Evolutionary conservation across 1,284 basidiomycete genomes (phyloP), one percentile per base, ranked within the genome.

Genomic region (Marasmius sp.): DNA sequence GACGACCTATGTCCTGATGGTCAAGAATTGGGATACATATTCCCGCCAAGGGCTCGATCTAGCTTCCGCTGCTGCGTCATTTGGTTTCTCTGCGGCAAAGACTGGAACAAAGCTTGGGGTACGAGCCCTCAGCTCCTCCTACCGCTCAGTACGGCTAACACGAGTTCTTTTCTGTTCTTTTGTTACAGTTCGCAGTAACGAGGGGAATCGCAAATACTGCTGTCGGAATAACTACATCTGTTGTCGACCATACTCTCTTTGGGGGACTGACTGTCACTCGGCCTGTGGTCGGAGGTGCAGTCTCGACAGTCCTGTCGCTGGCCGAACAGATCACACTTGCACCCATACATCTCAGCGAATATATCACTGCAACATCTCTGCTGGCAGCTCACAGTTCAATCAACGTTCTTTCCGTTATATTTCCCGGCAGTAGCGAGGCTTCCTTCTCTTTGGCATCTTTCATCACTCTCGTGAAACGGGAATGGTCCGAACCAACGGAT

Each of bases 381-480:
- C 77, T 86, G 16, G 89, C 89, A 1, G 91, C 89, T 0, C 84
- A 89, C 60, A 84, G 85, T 62, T 89, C 89, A 27, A 84, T 93
- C 62, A 89, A 91, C 68, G 80, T 86, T 49, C 81, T 93, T 41
- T 84, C 87, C 9, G 79, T 83, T 50, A 84, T 93, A 64, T 89
- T 91, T 69, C 88, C 89, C 1, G 87, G 88, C 8, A 86, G 85
- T 68, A 87, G 85, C 69, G 91, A 93, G 65, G 88, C 90, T 5
- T 87, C 87, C 16, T 91, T 92, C 71, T 91, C 90, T 2, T 77
- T 93, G 14, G 86, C 85, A 12, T 88, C 89, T n/a, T 92, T 93
- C 73, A 85, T 92, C 55, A 81, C 79, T 27, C 84, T 93, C 36
- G 88, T 92, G 34, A 81, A 79, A 58, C 77, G 86, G 49, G 91